phyloP scores from a whole-genome alignment of 2,329 filamentous ascomycete species.

The Aspergillus sp. region DNA sequence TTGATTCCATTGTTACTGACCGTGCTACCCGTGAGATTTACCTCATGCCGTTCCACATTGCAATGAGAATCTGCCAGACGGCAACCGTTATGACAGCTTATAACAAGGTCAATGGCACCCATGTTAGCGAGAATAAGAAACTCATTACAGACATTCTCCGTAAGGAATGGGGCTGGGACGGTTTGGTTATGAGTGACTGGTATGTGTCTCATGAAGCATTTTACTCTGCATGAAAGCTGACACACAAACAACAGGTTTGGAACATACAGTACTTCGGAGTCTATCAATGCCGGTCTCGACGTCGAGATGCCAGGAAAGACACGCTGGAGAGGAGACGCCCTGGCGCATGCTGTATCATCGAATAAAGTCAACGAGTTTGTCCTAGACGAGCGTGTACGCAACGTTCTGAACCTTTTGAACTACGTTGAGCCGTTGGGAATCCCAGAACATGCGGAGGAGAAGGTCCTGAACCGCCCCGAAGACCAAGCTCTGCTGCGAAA shows the following conservation, averaged over 20 bases:
- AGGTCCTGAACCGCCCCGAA: conserved; percentile 58
- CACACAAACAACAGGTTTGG: conserved; percentile 37
- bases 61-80: conserved; percentile 55
- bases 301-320: conserved; percentile 51
- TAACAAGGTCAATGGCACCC: conserved; percentile 56
- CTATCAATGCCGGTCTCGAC: conserved; percentile 47
- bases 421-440: conserved; percentile 55
- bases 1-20: conserved; percentile 46
- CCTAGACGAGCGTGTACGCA: conserved; percentile 59
- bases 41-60: conserved; percentile 63
- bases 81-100: conserved; percentile 61
- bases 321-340: conserved; percentile 41
- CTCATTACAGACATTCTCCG: conserved; percentile 46
- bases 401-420: conserved; percentile 61
- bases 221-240: not conserved
- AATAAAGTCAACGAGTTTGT: conserved; percentile 58
- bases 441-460: conserved; percentile 56
- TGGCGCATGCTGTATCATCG: conserved; percentile 49
- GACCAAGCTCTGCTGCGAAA: conserved; percentile 64
- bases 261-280: conserved; percentile 47
- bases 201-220: conserved; percentile 18
- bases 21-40: conserved; percentile 64
- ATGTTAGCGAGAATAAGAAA: conserved; percentile 44
- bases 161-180: conserved; percentile 49
- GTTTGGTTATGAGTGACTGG: conserved; percentile 50